Conservation (phyloP, 176 grass and related monocot genomes). For the Bonia amplexicaulis region DNA sequence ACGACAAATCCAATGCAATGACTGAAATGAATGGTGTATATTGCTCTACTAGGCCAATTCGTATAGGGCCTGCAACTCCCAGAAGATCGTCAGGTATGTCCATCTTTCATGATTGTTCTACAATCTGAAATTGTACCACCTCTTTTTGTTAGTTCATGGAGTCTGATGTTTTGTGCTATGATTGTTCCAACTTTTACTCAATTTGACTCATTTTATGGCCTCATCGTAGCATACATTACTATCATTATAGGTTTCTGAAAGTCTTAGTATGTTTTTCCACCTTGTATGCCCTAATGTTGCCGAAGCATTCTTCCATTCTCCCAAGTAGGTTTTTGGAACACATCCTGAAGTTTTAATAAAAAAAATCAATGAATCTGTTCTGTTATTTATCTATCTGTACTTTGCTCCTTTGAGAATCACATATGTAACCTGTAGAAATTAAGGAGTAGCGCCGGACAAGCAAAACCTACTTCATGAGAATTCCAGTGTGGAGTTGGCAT, state of each 20-base stretch:
- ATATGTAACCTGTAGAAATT: neutral
- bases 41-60: constrained; percentile 62
- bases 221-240: neutral
- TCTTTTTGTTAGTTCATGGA: neutral
- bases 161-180: neutral
- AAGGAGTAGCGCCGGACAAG: neutral
- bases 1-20: constrained; percentile 50
- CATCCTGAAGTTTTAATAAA: neutral
- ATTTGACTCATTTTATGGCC: neutral
- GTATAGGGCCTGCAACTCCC: constrained; percentile 61
- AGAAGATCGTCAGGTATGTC: constrained; percentile 56
- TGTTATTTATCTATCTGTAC: constrained; percentile 2
- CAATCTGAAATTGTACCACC: neutral
- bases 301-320: neutral
- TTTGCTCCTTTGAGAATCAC: neutral
- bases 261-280: neutral
- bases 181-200: neutral
- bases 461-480: neutral
- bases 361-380: neutral
- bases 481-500: neutral
- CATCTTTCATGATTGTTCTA: neutral
- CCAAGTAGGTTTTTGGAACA: neutral
- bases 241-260: neutral
- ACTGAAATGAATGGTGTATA: constrained; percentile 66
- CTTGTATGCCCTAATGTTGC: neutral